Evolutionary conservation across 2,329 filamentous ascomycete species (phyloP).

Genomic region (Cladophialophora psammophila): DNA sequence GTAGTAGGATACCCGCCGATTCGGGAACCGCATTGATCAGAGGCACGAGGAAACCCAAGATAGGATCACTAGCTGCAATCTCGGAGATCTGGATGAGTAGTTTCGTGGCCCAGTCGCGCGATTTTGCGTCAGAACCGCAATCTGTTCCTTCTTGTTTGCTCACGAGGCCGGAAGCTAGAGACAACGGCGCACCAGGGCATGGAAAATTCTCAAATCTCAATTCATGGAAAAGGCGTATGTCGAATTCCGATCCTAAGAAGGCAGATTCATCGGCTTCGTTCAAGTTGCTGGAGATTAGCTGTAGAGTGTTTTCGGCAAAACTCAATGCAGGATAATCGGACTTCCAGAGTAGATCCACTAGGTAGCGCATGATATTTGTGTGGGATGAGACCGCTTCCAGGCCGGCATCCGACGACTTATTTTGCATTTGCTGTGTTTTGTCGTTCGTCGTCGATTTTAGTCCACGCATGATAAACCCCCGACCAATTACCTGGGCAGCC

Average conservation of each 20-base stretch:
- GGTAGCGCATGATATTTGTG: conserved; percentile 31
- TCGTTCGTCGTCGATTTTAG: conserved; percentile 44
- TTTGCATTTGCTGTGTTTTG: background rate
- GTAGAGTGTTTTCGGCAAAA: conserved; percentile 54
- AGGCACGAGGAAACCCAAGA: conserved; percentile 72
- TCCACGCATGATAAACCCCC: conserved; percentile 80
- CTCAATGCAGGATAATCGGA: conserved; percentile 27
- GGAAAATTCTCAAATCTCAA: conserved; percentile 53
- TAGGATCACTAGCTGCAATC: conserved; percentile 66
- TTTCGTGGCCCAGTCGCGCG: conserved; percentile 64
- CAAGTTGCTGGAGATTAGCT: conserved; percentile 51
- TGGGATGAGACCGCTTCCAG: conserved; percentile 30
- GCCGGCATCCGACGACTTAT: conserved; percentile 4
- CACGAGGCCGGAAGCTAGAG: background rate
- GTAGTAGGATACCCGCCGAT: conserved; percentile 77
- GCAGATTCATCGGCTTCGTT: conserved; percentile 43
- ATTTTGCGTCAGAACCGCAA: background rate
- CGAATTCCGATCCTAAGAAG: conserved; percentile 48
- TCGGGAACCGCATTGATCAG: conserved; percentile 71
- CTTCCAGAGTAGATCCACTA: conserved; percentile 31
- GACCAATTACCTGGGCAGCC: conserved; percentile 84
- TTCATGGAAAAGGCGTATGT: conserved; percentile 48
- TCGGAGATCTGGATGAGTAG: conserved; percentile 69
- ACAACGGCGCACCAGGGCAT: conserved; percentile 45
- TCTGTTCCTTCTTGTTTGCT: background rate